Conservation (phyloP, 1,284 basidiomycete species). For the Omphalotus olearius region DNA sequence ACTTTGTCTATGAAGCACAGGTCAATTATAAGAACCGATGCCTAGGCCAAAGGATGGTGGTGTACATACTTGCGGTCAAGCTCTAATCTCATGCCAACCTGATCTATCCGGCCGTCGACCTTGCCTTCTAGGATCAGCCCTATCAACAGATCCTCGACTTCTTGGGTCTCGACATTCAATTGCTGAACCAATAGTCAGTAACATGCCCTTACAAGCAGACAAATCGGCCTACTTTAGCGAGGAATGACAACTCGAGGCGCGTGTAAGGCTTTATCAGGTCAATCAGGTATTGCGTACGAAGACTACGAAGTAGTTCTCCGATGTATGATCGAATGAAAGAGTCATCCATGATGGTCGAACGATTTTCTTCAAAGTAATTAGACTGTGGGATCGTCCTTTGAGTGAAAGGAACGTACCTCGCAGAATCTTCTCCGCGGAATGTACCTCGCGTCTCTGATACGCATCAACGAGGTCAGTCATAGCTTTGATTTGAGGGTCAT, state of each 20-base stretch:
- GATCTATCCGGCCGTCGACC: conserved; percentile 94
- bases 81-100: conserved; percentile 89
- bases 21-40: conserved; percentile 10
- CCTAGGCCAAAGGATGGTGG: conserved; percentile 1
- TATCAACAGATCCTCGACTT: conserved; percentile 92
- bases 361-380: conserved; percentile 62
- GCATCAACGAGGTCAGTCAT: conserved; percentile 98
- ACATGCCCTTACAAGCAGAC: neutral
- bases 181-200: conserved; percentile 50
- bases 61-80: conserved; percentile 77
- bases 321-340: conserved; percentile 92
- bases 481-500: conserved; percentile 92
- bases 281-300: conserved; percentile 94
- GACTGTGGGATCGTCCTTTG: conserved; percentile 5
- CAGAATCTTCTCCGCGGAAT: conserved; percentile 92
- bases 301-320: conserved; percentile 88
- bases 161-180: conserved; percentile 82
- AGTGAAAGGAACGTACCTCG: conserved; percentile 49
- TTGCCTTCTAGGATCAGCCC: conserved; percentile 93
- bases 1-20: conserved; percentile 59
- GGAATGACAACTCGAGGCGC: conserved; percentile 85
- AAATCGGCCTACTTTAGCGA: conserved; percentile 66
- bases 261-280: conserved; percentile 98
- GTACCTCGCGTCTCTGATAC: conserved; percentile 94
- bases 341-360: conserved; percentile 92